Conservation (phyloP, 805 yeast genomes). For the Saccharomycopsis fermentans region DNA sequence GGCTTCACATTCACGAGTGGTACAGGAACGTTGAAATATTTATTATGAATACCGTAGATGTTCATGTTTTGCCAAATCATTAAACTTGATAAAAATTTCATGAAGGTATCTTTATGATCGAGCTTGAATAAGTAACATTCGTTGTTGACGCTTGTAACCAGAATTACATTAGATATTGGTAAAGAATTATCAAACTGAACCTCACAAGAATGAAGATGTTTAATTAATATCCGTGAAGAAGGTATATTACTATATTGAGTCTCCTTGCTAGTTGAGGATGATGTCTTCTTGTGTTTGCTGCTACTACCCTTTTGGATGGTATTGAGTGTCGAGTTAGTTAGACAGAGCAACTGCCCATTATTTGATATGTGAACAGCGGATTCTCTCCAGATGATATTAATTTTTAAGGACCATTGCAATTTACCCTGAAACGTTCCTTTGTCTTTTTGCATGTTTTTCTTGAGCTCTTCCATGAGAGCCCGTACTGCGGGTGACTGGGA, state of each 20-base stretch:
- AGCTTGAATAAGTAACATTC: neutral
- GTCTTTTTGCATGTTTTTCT: constrained; percentile 8
- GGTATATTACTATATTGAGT: neutral
- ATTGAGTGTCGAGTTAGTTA: neutral
- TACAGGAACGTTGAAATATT: constrained; percentile 32
- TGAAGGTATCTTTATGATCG: constrained; percentile 23
- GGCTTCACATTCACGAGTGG: constrained; percentile 20
- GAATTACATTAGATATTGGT: neutral
- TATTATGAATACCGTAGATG: constrained; percentile 43
- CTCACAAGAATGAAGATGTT: neutral
- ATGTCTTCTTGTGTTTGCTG: neutral
- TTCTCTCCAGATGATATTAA: neutral
- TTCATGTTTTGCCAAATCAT: constrained; percentile 49
- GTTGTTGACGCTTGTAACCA: neutral
- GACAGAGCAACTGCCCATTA: neutral
- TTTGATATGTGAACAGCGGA: neutral
- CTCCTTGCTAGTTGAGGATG: neutral
- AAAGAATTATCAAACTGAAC: neutral
- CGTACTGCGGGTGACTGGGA: neutral
- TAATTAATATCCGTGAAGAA: neutral
- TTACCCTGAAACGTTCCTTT: constrained; percentile 18
- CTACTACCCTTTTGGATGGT: neutral
- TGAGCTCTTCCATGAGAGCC: constrained; percentile 8
- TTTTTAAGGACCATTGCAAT: constrained; percentile 15
- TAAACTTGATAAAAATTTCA: constrained; percentile 34